Evolutionary conservation across 192 early-diverging fungal species (phyloP), one percentile per base, ranked within the genome.

Genomic region (Lunasporangiospora selenospora): DNA sequence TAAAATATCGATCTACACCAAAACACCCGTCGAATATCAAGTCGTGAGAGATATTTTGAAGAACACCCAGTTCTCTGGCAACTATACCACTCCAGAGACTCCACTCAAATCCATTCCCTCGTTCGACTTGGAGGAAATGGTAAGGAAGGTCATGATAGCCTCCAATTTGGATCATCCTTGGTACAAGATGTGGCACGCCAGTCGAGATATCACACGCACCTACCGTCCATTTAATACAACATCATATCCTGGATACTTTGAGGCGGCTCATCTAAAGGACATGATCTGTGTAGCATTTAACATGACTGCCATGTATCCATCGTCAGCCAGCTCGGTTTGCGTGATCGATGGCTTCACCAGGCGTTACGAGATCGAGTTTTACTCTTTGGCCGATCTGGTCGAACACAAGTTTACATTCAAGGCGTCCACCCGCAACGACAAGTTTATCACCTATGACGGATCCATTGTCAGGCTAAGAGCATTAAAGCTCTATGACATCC

Each of bases 111-210:
- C 9, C 24, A 50, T 50, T 7, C 37, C 52, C 21, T 18, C 21
- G 0, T 21, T 27, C 6, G 52, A 54, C 37, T 18, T 54, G 36
- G 21, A 21, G 38, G 34, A 40, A 6, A n/a, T 54, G 0, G 38
- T 40, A 3, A 27, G 40, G 36, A 21, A 40, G 8, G 52, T 54
- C 38, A 24, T 54, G 52, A 54, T 38, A 19, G 33, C 52, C 21
- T 54, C 36, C 38, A 23, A 54, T 23, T 23, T 39, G 18, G 40
- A 23, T 32, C 29, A 40, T 33, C 52, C 52, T 26, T 54, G 36
- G 52, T 54, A 54, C 36, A 39, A 24, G 38, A 6, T 54, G 37
- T 54, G 52, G 52, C 34, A 38, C n/a, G 29, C n/a, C 38, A 54
- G 52, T 54, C 52, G 37, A 3, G 36, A 37, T 40, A 18, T 54